phyloP scores from a whole-genome alignment of 179 eudicot genomes.

The Silene vulgaris region DNA sequence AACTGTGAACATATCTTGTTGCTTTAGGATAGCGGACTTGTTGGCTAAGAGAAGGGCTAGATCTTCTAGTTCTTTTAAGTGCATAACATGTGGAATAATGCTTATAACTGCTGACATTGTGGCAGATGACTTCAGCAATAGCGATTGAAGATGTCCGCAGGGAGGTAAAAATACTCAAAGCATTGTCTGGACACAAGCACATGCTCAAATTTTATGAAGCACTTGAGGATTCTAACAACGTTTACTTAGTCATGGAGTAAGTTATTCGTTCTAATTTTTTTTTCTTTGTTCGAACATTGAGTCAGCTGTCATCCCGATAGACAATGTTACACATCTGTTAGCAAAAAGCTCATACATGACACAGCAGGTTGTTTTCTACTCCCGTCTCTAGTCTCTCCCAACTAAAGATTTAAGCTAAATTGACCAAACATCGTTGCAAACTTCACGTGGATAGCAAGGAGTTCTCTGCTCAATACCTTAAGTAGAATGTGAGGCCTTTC shows the following conservation, averaged over 20 bases:
- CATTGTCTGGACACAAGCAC: conserved; percentile 77
- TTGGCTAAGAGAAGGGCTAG: neutral
- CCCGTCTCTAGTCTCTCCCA: neutral
- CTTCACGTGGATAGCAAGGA: neutral
- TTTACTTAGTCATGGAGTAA: conserved; percentile 93
- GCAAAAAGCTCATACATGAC: neutral
- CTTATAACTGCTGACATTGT: conserved; percentile 20
- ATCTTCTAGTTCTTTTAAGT: neutral
- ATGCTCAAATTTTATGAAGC: conserved; percentile 81
- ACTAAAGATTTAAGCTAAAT: neutral
- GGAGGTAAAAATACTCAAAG: conserved; percentile 92
- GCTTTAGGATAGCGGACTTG: neutral
- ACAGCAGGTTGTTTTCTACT: neutral
- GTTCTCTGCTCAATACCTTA: neutral
- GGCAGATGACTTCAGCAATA: conserved; percentile 93
- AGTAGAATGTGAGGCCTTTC: neutral
- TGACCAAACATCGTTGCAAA: neutral
- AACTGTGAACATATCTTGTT: too few species aligned
- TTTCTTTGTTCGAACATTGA: neutral
- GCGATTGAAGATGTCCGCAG: conserved; percentile 94
- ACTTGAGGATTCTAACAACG: conserved; percentile 76
- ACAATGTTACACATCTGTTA: neutral
- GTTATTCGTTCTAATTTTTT: conserved; percentile 23
- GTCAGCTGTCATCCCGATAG: neutral
- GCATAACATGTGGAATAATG: neutral